Conservation (phyloP, 2,329 filamentous ascomycete species). For the Fusarium tuaranense region DNA sequence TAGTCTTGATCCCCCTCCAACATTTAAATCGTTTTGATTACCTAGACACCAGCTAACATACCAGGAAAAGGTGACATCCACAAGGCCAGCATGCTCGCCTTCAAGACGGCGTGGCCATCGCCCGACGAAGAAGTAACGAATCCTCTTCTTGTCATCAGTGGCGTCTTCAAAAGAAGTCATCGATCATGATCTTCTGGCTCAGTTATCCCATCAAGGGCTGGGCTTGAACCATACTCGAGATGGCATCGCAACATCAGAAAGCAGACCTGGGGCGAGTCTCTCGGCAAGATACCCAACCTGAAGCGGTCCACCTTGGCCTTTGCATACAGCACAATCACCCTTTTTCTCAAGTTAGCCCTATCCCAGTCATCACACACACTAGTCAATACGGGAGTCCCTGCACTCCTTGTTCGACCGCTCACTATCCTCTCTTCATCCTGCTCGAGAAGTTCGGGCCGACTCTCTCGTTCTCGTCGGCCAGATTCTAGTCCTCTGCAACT, state of each 20-base stretch:
- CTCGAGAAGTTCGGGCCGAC: neutral
- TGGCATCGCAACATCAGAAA: neutral
- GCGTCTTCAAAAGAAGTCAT: no score
- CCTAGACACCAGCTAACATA: neutral
- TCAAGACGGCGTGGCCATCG: neutral
- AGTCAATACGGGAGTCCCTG: neutral
- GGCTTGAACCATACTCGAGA: neutral
- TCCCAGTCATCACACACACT: neutral
- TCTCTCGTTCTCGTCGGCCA: neutral
- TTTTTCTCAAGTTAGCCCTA: neutral
- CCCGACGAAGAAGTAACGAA: neutral
- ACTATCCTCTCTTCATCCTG: neutral
- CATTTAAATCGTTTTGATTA: neutral
- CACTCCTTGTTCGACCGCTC: neutral
- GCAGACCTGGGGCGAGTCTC: slow-evolving; percentile 11
- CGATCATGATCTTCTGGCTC: neutral
- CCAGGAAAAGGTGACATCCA: neutral
- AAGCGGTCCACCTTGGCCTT: slow-evolving; percentile 16
- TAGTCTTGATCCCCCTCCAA: neutral
- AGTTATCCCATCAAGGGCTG: neutral
- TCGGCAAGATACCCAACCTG: slow-evolving; percentile 13
- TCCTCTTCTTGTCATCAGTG: neutral
- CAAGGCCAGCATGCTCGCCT: neutral
- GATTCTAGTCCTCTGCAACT: neutral
- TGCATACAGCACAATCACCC: slow-evolving; percentile 2